A percentile compares a stretch with the other conserved stretches of the same genome.
Evolutionary conservation across 164 flowering plant genomes (phyloP).

Genomic region (Brasenia schreberi): DNA sequence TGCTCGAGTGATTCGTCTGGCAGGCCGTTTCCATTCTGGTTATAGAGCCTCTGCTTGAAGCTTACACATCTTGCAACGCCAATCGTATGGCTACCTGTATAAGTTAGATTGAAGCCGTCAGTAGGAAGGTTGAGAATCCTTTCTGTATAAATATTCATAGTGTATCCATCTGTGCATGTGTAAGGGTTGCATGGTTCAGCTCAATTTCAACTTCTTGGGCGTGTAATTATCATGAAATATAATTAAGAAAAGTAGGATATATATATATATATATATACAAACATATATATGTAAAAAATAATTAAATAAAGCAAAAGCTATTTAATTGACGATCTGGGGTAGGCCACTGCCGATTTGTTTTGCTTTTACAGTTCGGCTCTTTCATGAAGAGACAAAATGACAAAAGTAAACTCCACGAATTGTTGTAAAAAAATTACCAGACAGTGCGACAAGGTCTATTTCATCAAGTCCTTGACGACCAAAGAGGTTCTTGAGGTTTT

Average conservation of each 20-base stretch:
- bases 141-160: too few relatives aligned
- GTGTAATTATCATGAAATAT: too few relatives aligned
- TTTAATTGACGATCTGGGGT: neutral
- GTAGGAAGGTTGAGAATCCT: too few relatives aligned
- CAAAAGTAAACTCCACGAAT: neutral
- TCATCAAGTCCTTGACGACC: slow-evolving; percentile 66
- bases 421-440: slow-evolving; percentile 25
- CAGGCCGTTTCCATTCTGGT: slow-evolving; percentile 63
- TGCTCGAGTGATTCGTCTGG: slow-evolving; percentile 70
- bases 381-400: neutral
- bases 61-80: slow-evolving; percentile 76
- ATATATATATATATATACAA: too few relatives aligned
- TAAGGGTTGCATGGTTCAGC: too few relatives aligned
- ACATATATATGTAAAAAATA: too few relatives aligned
- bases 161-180: too few relatives aligned
- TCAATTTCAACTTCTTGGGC: too few relatives aligned
- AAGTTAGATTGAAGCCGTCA: too few relatives aligned
- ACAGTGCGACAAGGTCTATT: slow-evolving; percentile 82
- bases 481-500: slow-evolving; percentile 49
- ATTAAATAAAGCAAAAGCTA: too few relatives aligned
- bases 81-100: slow-evolving; percentile 72
- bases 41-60: slow-evolving; percentile 82
- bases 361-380: too few relatives aligned
- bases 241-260: too few relatives aligned
- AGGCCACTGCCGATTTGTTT: neutral